Evolutionary conservation across 345 rosid genomes (phyloP).

Genomic region (Tarenaya hassleriana): DNA sequence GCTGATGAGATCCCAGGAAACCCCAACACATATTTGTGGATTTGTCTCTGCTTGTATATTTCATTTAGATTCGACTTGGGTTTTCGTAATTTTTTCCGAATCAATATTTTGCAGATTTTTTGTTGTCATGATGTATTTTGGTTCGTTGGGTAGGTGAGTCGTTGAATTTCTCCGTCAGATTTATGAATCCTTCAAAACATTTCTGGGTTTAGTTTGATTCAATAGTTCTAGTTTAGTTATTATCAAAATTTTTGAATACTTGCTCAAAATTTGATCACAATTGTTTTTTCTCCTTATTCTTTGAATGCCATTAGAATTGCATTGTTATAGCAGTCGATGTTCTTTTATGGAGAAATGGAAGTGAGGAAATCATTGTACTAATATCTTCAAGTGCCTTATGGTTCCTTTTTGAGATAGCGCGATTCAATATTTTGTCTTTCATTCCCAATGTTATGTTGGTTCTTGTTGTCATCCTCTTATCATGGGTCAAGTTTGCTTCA

Average conservation of each 20-base stretch:
- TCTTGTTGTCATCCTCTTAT: conserved; percentile 52
- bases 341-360: conserved; percentile 57
- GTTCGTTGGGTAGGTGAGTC: too few species aligned
- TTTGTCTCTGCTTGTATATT: not conserved
- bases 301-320: not conserved
- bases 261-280: too few species aligned
- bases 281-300: not conserved
- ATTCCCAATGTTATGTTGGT: conserved; percentile 50
- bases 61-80: not conserved
- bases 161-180: too few species aligned
- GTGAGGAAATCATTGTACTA: conserved; percentile 34
- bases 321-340: conserved; percentile 53
- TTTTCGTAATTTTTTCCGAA: too few species aligned
- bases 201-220: not conserved
- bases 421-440: conserved; percentile 49
- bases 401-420: conserved; percentile 53
- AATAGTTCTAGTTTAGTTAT: not conserved
- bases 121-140: too few species aligned
- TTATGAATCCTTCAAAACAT: not conserved
- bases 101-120: too few species aligned
- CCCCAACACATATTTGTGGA: too few species aligned
- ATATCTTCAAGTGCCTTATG: conserved; percentile 41
- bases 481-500: conserved; percentile 79
- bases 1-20: too few species aligned
- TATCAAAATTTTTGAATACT: too few species aligned